These are phyloP conservation scores for Bipolaris oryzae DNA, from an alignment of 2,329 filamentous ascomycete genomes.

Conservation along the genomic window DNA sequence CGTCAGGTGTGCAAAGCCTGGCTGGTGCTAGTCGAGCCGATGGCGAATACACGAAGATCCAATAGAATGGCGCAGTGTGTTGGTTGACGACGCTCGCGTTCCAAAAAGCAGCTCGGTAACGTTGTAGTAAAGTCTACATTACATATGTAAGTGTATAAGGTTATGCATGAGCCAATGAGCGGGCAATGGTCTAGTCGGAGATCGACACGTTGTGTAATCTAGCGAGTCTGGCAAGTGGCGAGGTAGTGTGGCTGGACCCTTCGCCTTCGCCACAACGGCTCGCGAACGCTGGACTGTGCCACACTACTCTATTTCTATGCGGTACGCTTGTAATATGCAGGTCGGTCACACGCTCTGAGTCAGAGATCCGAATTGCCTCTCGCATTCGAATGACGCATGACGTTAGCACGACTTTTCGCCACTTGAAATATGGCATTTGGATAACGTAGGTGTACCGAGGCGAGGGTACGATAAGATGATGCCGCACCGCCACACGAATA, in stretches of 20 bases:
- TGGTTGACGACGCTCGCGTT: slow-evolving; percentile 6
- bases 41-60: neutral
- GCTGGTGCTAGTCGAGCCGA: slow-evolving; percentile 1
- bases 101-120: slow-evolving; percentile 7
- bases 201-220: slow-evolving; percentile 13
- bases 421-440: neutral
- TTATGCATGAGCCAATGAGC: slow-evolving; percentile 11
- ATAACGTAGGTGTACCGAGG: slow-evolving; percentile 11
- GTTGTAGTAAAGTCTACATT: neutral
- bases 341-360: slow-evolving; percentile 8
- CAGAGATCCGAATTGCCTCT: slow-evolving; percentile 1
- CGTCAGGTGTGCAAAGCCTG: neutral
- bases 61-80: neutral
- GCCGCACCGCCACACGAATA: slow-evolving; percentile 14
- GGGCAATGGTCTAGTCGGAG: slow-evolving; percentile 4
- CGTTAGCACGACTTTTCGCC: neutral
- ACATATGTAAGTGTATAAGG: neutral
- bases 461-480: neutral
- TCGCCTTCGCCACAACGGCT: slow-evolving; percentile 17
- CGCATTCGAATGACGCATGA: neutral
- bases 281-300: slow-evolving; percentile 16
- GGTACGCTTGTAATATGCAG: slow-evolving; percentile 5
- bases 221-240: slow-evolving; percentile 15
- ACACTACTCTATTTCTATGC: neutral
- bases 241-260: slow-evolving; percentile 15